A percentile compares a stretch with the other conserved stretches of the same genome.
phyloP scores from a whole-genome alignment of 805 yeast species.

The Scheffersomyces coipomensis region DNA sequence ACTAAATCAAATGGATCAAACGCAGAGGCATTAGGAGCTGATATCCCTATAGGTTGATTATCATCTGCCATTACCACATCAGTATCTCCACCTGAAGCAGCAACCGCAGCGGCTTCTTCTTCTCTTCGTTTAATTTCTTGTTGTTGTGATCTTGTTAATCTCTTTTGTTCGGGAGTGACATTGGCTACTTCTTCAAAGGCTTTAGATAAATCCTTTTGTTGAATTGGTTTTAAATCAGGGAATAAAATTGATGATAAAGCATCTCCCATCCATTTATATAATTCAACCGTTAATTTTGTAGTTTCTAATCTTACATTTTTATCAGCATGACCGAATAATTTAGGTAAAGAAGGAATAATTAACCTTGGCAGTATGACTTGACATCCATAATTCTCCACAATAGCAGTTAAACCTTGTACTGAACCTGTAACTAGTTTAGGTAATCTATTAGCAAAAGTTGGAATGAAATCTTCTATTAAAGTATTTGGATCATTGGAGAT shows the following conservation, averaged over 20 bases:
- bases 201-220: constrained; percentile 76
- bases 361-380: constrained; percentile 55
- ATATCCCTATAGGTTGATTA: neutral
- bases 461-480: constrained; percentile 64
- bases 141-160: constrained; percentile 56
- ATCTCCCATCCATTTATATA: constrained; percentile 74
- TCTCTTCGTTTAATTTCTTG: constrained; percentile 29
- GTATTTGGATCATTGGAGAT: constrained; percentile 59
- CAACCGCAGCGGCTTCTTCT: constrained; percentile 11
- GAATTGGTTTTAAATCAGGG: constrained; percentile 82
- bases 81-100: constrained; percentile 10
- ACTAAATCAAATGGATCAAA: constrained; percentile 71
- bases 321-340: constrained; percentile 82
- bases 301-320: constrained; percentile 82
- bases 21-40: constrained; percentile 3
- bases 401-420: constrained; percentile 52
- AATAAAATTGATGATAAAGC: constrained; percentile 58
- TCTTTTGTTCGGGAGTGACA: constrained; percentile 46
- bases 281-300: constrained; percentile 60
- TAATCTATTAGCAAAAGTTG: constrained; percentile 56
- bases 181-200: constrained; percentile 56
- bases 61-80: constrained; percentile 26
- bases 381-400: constrained; percentile 65
- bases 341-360: constrained; percentile 57
- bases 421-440: constrained; percentile 81